Evolutionary conservation across 345 rosid genomes (phyloP).

Genomic region (Citrus cavaleriei): DNA sequence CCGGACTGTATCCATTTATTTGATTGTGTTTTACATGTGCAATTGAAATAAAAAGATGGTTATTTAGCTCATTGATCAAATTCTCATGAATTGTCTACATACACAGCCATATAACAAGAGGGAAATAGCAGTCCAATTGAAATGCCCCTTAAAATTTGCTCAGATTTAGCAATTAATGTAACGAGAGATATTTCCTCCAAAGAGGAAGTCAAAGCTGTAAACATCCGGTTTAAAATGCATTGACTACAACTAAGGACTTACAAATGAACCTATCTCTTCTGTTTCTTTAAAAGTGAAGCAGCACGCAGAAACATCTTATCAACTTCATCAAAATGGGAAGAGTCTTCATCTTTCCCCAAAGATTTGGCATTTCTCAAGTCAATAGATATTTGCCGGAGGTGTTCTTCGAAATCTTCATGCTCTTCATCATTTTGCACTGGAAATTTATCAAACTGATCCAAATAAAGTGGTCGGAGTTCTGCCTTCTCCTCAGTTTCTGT

Average conservation of each 20-base stretch:
- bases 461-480: constrained; percentile 45
- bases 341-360: constrained; percentile 25
- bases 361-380: constrained; percentile 22
- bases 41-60: not conserved
- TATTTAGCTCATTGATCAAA: not conserved
- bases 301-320: constrained; percentile 83
- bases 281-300: constrained; percentile 65
- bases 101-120: not conserved
- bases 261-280: constrained; percentile 29
- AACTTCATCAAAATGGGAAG: constrained; percentile 73
- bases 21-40: not conserved
- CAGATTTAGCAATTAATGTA: not conserved
- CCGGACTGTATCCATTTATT: not conserved
- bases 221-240: not conserved
- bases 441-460: constrained; percentile 72
- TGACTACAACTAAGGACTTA: no score
- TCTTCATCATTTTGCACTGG: constrained; percentile 41
- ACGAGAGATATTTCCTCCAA: not conserved
- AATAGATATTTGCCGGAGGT: constrained; percentile 34
- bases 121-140: not conserved
- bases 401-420: constrained; percentile 52
- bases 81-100: not conserved
- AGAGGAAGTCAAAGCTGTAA: not conserved
- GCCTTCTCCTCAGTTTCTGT: constrained; percentile 42
- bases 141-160: not conserved